Evolutionary conservation across 2,329 filamentous ascomycete genomes (phyloP).

Genomic region (Macroventuria anomochaeta): DNA sequence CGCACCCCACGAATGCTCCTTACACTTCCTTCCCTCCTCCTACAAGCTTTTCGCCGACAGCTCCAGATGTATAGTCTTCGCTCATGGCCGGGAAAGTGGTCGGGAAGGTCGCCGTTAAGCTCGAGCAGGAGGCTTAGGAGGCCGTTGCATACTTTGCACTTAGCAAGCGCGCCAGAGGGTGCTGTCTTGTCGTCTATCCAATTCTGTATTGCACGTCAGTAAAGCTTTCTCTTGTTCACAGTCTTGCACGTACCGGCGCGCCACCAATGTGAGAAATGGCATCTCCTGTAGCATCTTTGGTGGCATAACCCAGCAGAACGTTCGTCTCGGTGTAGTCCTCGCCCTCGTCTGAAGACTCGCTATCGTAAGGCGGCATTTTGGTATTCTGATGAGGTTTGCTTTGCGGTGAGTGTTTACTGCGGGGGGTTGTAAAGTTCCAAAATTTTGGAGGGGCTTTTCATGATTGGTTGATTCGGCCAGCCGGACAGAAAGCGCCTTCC

Average conservation of each 20-base stretch:
- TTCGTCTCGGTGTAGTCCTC: constrained; percentile 79
- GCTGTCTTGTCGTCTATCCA: constrained; percentile 79
- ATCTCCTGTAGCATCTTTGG: constrained; percentile 79
- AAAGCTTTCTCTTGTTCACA: background rate
- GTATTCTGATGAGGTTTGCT: background rate
- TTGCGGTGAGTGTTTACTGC: constrained; percentile 5
- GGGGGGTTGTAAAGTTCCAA: constrained; percentile 3
- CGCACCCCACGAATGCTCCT: constrained; percentile 75
- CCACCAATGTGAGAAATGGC: constrained; percentile 88
- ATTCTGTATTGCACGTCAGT: constrained; percentile 56
- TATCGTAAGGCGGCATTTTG: constrained; percentile 79
- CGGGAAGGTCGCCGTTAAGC: constrained; percentile 87
- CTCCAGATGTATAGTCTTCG: constrained; percentile 85
- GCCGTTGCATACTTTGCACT: constrained; percentile 86
- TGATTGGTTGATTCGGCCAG: background rate
- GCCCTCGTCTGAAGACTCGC: constrained; percentile 76
- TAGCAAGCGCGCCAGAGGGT: constrained; percentile 77
- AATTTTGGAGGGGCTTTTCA: constrained; percentile 10
- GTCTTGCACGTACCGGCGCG: constrained; percentile 70
- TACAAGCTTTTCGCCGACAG: constrained; percentile 79
- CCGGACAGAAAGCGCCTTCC: background rate
- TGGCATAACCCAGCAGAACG: constrained; percentile 88
- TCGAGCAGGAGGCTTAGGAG: constrained; percentile 86
- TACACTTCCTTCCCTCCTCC: constrained; percentile 81
- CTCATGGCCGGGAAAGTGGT: constrained; percentile 85